A percentile compares a stretch with the other conserved stretches of the same genome.
Evolutionary conservation across 495 filamentous ascomycete genomes (phyloP).

Genomic region (Hypomontagnella monticulosa): DNA sequence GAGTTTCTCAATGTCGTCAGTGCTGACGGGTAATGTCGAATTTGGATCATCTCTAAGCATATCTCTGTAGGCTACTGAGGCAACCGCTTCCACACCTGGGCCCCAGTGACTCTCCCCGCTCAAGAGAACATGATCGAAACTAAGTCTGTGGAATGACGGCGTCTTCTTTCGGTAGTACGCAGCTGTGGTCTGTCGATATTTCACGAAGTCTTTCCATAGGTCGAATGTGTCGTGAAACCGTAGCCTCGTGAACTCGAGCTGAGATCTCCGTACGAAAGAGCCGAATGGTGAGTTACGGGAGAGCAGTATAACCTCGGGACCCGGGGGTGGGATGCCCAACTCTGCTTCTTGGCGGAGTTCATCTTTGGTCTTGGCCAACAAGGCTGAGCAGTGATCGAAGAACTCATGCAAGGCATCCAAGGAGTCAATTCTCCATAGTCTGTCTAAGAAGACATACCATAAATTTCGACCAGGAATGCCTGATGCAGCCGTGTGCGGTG

Average conservation of each 20-base stretch:
- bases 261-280: slow-evolving; percentile 78
- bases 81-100: slow-evolving; percentile 57
- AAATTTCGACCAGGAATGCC: slow-evolving; percentile 79
- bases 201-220: slow-evolving; percentile 82
- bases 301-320: slow-evolving; percentile 59
- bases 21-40: slow-evolving; percentile 63
- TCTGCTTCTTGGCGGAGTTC: slow-evolving; percentile 62
- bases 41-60: slow-evolving; percentile 61
- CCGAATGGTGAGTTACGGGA: slow-evolving; percentile 82
- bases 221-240: slow-evolving; percentile 79
- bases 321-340: slow-evolving; percentile 31
- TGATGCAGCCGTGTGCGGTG: slow-evolving; percentile 64
- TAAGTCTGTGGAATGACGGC: slow-evolving; percentile 66
- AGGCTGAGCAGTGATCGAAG: slow-evolving; percentile 65
- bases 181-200: slow-evolving; percentile 80
- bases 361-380: slow-evolving; percentile 71
- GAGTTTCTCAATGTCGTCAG: slow-evolving; percentile 83
- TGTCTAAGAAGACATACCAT: slow-evolving; percentile 86
- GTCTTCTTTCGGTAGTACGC: slow-evolving; percentile 74
- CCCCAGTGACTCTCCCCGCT: slow-evolving; percentile 59
- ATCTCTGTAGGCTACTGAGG: slow-evolving; percentile 69
- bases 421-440: slow-evolving; percentile 85
- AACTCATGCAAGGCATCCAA: slow-evolving; percentile 80
- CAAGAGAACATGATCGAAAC: slow-evolving; percentile 73
- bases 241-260: slow-evolving; percentile 81